Conservation (phyloP, 805 yeast species). For the Candida gorgasii region DNA sequence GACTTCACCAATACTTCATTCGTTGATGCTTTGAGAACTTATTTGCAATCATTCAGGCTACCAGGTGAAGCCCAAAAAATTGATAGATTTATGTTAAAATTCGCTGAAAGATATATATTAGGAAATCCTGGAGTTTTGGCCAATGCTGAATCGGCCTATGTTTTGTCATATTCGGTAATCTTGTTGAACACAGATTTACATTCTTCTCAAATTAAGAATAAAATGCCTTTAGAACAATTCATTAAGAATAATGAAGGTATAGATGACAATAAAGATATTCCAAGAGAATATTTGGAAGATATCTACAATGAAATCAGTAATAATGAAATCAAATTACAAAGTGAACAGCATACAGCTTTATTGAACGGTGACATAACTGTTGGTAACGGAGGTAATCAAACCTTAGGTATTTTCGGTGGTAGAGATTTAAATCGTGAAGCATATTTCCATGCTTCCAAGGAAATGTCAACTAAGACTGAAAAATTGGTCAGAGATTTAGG, state of each 20-base stretch:
- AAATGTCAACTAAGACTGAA: slow-evolving; percentile 87
- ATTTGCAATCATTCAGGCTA: slow-evolving; percentile 84
- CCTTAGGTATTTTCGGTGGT: slow-evolving; percentile 65
- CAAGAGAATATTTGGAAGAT: slow-evolving; percentile 65
- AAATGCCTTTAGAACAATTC: slow-evolving; percentile 89
- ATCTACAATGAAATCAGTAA: slow-evolving; percentile 76
- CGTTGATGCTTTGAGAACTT: slow-evolving; percentile 81
- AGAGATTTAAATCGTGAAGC: slow-evolving; percentile 76
- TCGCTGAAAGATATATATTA: slow-evolving; percentile 87
- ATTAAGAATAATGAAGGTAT: slow-evolving; percentile 86
- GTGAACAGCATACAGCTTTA: slow-evolving; percentile 92
- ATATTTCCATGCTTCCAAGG: slow-evolving; percentile 88
- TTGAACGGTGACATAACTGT: slow-evolving; percentile 57
- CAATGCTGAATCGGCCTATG: slow-evolving; percentile 92
- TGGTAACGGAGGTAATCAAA: slow-evolving; percentile 31
- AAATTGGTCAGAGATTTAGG: slow-evolving; percentile 71
- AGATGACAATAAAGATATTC: slow-evolving; percentile 85
- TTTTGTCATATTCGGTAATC: slow-evolving; percentile 86
- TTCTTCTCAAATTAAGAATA: slow-evolving; percentile 77
- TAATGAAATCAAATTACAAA: slow-evolving; percentile 86
- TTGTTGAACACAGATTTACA: slow-evolving; percentile 95
- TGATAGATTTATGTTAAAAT: slow-evolving; percentile 94
- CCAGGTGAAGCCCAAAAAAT: slow-evolving; percentile 99
- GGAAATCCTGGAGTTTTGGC: slow-evolving; percentile 89
- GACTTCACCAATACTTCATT: slow-evolving; percentile 69